Evolutionary conservation across 2,329 filamentous ascomycete genomes (phyloP).

Genomic region (Fonsecaea pugnacius): DNA sequence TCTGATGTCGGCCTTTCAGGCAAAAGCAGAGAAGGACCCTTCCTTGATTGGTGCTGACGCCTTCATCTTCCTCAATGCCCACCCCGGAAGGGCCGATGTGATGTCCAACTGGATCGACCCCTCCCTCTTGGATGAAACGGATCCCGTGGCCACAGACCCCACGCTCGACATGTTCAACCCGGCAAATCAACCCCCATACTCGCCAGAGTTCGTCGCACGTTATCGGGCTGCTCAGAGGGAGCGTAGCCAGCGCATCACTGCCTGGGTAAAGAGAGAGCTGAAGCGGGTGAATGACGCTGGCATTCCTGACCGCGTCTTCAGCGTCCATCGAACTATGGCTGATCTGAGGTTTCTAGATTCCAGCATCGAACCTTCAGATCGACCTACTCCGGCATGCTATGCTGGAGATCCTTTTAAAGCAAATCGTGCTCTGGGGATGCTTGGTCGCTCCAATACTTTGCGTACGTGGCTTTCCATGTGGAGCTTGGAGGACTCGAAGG

Average conservation of each 20-base stretch:
- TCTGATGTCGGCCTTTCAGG: conserved; percentile 16
- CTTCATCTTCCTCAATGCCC: conserved; percentile 18
- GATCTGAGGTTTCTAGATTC: conserved; percentile 13
- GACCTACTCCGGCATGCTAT: background rate
- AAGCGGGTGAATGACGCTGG: conserved; percentile 9
- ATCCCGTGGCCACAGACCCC: conserved; percentile 7
- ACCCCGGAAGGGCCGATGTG: conserved; percentile 10
- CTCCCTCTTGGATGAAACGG: conserved; percentile 11
- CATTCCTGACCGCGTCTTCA: conserved; percentile 12
- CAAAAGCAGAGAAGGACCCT: background rate
- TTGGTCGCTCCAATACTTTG: conserved; percentile 8
- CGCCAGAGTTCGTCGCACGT: background rate
- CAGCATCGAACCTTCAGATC: conserved; percentile 17
- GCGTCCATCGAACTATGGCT: conserved; percentile 9
- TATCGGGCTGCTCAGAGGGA: conserved; percentile 9
- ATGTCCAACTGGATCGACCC: conserved; percentile 13
- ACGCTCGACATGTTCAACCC: conserved; percentile 14
- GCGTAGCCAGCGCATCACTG: conserved; percentile 15
- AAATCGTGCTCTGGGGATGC: conserved; percentile 4
- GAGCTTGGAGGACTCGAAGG: conserved; percentile 14
- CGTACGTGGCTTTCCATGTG: conserved; percentile 16
- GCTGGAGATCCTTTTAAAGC: conserved; percentile 5
- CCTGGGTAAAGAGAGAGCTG: conserved; percentile 7
- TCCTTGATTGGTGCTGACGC: conserved; percentile 7
- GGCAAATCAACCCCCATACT: conserved; percentile 7